Percentiles rank a stretch among this genome's conserved stretches.
phyloP scores from a whole-genome alignment of 768 basidiomycete genomes.

The Baorangia bicolor region DNA sequence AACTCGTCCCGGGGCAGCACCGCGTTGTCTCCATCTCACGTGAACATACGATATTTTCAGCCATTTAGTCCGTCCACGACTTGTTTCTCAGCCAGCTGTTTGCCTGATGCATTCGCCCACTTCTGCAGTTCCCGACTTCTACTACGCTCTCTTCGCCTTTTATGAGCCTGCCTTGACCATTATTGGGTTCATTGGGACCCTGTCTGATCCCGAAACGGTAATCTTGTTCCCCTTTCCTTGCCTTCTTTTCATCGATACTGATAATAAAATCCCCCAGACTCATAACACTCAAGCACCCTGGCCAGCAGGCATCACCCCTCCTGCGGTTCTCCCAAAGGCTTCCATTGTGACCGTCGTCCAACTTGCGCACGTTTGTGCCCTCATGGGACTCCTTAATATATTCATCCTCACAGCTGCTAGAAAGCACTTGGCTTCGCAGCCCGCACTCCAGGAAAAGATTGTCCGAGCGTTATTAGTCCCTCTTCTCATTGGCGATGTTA shows the following conservation, averaged over 20 bases:
- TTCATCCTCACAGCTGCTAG: conserved; percentile 64
- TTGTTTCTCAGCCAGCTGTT: not conserved
- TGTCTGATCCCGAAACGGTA: conserved; percentile 64
- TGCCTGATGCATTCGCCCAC: conserved; percentile 39
- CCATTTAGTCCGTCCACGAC: not conserved
- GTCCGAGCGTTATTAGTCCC: conserved; percentile 62
- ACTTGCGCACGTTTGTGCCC: conserved; percentile 74
- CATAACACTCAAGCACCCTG: conserved; percentile 78
- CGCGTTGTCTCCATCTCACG: too few relatives aligned
- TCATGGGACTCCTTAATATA: conserved; percentile 68
- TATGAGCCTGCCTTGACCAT: conserved; percentile 71
- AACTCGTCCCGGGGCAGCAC: too few relatives aligned
- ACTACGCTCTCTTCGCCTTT: conserved; percentile 70
- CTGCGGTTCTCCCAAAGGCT: conserved; percentile 51
- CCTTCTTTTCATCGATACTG: not conserved
- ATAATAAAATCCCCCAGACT: conserved; percentile 45
- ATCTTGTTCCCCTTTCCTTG: conserved; percentile 16
- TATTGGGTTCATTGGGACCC: conserved; percentile 63
- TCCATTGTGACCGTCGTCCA: conserved; percentile 71
- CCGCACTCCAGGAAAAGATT: conserved; percentile 71
- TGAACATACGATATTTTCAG: conserved; percentile 1
- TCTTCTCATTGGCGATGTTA: conserved; percentile 65
- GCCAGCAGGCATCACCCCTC: conserved; percentile 48
- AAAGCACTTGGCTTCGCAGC: conserved; percentile 55
- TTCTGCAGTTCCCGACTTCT: conserved; percentile 70